Evolutionary conservation across 208 protist species (phyloP).

Genomic region (Naegleria fowleri): DNA sequence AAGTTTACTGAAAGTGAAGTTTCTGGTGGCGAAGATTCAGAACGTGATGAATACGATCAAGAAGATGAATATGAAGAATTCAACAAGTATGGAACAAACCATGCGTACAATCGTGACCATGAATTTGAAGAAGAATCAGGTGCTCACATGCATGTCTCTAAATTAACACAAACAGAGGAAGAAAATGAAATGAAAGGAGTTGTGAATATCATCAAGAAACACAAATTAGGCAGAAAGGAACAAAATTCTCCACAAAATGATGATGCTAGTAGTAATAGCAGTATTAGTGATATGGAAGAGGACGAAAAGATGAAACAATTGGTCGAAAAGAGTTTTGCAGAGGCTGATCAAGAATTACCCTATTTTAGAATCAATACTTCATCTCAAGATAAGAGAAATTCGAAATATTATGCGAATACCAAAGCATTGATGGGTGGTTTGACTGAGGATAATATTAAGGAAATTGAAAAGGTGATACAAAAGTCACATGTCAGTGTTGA

Average conservation of each 20-base stretch:
- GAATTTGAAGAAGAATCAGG: not conserved
- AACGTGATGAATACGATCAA: not conserved
- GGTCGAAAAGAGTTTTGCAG: not conserved
- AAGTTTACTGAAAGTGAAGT: constrained; percentile 1
- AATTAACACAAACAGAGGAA: not conserved
- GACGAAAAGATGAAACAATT: constrained; percentile 12
- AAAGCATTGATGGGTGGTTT: not conserved
- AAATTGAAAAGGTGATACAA: not conserved
- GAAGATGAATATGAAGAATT: not conserved
- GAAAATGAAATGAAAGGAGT: too few species aligned
- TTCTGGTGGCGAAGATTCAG: not conserved
- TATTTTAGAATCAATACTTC: not conserved
- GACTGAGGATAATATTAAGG: not conserved
- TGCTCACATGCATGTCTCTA: not conserved
- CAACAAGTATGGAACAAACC: not conserved
- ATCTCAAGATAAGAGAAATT: not conserved
- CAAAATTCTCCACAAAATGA: not conserved
- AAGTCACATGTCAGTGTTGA: not conserved
- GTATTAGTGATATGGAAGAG: not conserved
- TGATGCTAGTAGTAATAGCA: not conserved
- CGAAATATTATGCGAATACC: not conserved
- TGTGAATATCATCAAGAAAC: too few species aligned
- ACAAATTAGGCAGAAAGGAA: too few species aligned
- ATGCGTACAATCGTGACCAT: not conserved
- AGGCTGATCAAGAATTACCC: not conserved